These are phyloP conservation scores for Annulohypoxylon bovei DNA, from an alignment of 495 filamentous ascomycete species.

Conservation along the genomic window DNA sequence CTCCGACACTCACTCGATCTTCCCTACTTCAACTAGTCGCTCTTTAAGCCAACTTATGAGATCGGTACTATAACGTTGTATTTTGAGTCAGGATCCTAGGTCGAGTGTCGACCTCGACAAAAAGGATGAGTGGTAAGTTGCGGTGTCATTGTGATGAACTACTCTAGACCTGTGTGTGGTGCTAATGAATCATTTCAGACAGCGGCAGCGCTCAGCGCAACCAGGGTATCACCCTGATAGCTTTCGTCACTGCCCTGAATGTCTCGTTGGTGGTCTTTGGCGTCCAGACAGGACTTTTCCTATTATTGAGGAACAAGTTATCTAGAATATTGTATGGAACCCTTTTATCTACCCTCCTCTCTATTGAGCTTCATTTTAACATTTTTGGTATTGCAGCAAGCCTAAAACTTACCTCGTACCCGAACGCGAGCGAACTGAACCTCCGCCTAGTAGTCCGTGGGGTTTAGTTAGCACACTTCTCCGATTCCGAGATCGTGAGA, in stretches of 20 bases:
- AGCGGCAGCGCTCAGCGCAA: constrained; percentile 51
- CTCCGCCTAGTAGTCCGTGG: constrained; percentile 76
- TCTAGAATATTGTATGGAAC: constrained; percentile 78
- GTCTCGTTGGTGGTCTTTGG: constrained; percentile 79
- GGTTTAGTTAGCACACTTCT: constrained; percentile 76
- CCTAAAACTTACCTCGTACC: constrained; percentile 93
- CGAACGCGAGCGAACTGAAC: constrained; percentile 79
- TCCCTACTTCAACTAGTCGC: background rate
- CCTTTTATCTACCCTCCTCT: background rate
- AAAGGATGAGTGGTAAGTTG: constrained; percentile 41
- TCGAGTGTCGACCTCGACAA: constrained; percentile 15
- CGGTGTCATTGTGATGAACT: background rate
- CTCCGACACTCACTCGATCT: background rate
- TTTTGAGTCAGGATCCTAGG: constrained; percentile 13
- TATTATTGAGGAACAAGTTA: constrained; percentile 79
- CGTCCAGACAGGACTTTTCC: constrained; percentile 77
- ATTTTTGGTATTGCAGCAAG: constrained; percentile 59
- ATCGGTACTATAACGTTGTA: constrained; percentile 2
- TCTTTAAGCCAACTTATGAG: constrained; percentile 13
- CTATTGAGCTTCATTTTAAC: constrained; percentile 31
- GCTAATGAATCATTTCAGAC: constrained; percentile 21
- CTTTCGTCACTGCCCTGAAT: constrained; percentile 80
- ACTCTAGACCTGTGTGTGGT: background rate
- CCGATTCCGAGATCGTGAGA: constrained; percentile 81
- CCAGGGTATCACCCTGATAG: constrained; percentile 66